Evolutionary conservation across 208 protist genomes (phyloP).

Genomic region (Porcisia hertigi): DNA sequence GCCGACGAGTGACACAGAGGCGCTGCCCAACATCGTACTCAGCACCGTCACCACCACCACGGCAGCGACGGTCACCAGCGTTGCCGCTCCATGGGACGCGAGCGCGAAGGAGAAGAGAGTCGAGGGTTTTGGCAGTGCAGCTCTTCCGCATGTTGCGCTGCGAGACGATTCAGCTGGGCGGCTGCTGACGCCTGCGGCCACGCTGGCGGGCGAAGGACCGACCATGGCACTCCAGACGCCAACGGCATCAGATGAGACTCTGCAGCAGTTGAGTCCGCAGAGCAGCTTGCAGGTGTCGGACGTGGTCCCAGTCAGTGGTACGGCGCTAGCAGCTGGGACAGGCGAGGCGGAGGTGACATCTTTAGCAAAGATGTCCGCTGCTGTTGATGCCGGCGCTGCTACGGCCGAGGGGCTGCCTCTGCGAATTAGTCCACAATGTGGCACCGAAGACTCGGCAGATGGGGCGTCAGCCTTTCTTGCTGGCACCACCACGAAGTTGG

Average conservation of each 20-base stretch:
- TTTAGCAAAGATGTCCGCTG: not conserved
- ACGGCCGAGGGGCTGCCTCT: not conserved
- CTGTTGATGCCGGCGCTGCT: not conserved
- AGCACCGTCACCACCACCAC: constrained; percentile 1
- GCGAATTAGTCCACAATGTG: constrained; percentile 5
- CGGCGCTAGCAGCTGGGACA: not conserved
- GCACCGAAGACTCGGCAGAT: constrained; percentile 1
- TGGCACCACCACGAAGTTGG: constrained; percentile 2
- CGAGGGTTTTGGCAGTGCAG: not conserved
- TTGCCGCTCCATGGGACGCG: not conserved
- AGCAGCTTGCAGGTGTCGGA: constrained; percentile 1
- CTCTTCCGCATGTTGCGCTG: not conserved
- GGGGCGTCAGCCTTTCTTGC: not conserved
- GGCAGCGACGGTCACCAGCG: not conserved
- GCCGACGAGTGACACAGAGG: constrained; percentile 30
- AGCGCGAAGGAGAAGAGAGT: not conserved
- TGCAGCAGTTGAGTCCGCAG: not conserved
- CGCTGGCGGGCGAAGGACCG: not conserved
- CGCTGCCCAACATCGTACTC: constrained; percentile 22
- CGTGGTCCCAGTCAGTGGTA: not conserved
- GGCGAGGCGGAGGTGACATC: not conserved
- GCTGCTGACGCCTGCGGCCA: not conserved
- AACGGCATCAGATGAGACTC: not conserved
- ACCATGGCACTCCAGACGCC: not conserved
- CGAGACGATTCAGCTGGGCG: not conserved